Evolutionary conservation across 345 rosid species (phyloP), one percentile per base, ranked within the genome.

Genomic region (Lepidium sativum): DNA sequence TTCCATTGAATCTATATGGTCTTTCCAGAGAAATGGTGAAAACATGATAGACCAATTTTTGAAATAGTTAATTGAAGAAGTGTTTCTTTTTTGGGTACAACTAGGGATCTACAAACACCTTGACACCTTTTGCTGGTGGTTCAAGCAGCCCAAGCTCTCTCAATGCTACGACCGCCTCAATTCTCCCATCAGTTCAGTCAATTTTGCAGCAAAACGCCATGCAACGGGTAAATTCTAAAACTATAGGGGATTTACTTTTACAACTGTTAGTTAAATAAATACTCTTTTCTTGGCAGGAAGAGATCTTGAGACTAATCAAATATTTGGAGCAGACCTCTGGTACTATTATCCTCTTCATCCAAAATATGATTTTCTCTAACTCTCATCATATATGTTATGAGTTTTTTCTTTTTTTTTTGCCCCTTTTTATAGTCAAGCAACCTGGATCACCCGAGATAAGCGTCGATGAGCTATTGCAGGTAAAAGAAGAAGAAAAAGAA

Each of bases 241-340:
- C 31, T 23, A 52, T 11, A 15, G 9, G 10, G 13, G 9, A 15
- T 10, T 45, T 7, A 40, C 17, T 40, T 59, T 55, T 50, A 42
- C 21, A 29, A 15, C 38, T 16, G 9, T 57, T 43, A 32, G 13
- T 43, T 40, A 34, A 66, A 53, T 40, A 34, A 68, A 56, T 39
- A 34, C 5, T 18, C 14, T 47, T 47, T 45, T 79, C 53, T 64
- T 80, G 73, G 69, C 97, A 94, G 97, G 99, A 94, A 37, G 99
- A 94, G 82, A 81, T 94, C 69, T 54, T 89, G 69, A 84, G 84
- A 79, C 74, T 90, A 80, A 83, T 94, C 60, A 94, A 84, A 70
- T 70, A 68, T 69, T 66, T 84, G 80, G 99, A 90, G 84, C 92
- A 83, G 82, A 67, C 66, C 53, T 84, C 86, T 68, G 97, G 99